Base-by-base conservation (phyloP, 495 filamentous ascomycete species). In the Xylaria flabelliformis region DNA sequence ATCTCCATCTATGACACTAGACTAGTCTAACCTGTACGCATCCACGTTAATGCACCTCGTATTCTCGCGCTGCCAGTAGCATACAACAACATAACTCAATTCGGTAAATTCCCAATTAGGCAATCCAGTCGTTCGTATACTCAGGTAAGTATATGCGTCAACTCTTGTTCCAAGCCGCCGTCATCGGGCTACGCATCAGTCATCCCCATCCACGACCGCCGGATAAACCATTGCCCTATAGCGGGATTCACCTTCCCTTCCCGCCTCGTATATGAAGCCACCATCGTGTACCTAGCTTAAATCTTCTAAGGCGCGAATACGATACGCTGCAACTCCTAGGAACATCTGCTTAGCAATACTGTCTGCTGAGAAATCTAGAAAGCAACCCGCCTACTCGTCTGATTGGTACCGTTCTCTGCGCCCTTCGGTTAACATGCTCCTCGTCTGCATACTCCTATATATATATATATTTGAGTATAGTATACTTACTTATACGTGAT, bases 151-250 rank as follows among this genome's bases (percentile, higher is more conserved):
- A 51, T n/a, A 50, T n/a, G n/a, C 10, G 50, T 24, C 51, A 55
- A 15, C 24, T 15, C 51, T 55, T 24, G 12, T 2, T 32, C 53
- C 26, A 56, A 56, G 12, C 53, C 53, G 53, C 64, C 64, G 64
- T 46, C 46, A 66, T 66, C 64, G 64, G 44, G 21, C 46, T 17
- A 66, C 32, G 26, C 9, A 66, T 53, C 46, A 50, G 64, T 66
- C 64, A 36, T 64, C n/a, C 41, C 36, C 21, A 55, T 55, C 5
- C 12, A 17, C 53, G 8, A 17, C 24, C 3, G 26, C 53, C 26
- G 6, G 24, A 7, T 12, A 55, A 26, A 56, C 53, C 53, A 56
- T 32, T 10, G 5, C 6, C 9, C 34, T 21, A 3, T 10, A 13
- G 10, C 32, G 17, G 15, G 8, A 21, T 21, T 34, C 8, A 21